Evolutionary conservation across 2,329 filamentous ascomycete species (phyloP), one percentile per base, ranked within the genome.

Genomic region (Penicillium verrucosum): DNA sequence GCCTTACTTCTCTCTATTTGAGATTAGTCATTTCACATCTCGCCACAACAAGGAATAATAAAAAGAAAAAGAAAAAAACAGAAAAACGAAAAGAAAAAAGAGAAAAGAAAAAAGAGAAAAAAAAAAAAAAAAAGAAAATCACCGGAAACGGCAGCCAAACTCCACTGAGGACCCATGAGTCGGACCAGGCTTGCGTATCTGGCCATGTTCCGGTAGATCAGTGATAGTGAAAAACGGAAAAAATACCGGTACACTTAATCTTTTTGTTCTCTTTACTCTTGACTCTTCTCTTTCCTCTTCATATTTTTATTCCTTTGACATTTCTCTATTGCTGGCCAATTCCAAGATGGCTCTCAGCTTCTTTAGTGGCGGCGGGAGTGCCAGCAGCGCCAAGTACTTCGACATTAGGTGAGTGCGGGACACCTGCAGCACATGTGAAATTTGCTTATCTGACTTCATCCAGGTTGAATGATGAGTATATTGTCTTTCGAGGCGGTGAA

Each of bases 381-480:
- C 75, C 52, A 79, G 73, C 63, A 72, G 75, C 60, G 75, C 77
- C 62, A 80, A 80, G 64, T 77, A 78, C 59, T 80, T 80, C 59
- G 77, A 80, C 67, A 79, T 80, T 61, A 74, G 76, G 76, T 78
- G 62, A 67, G 68, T 67, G 49, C 52, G 50, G 55, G 42, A 27
- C 34, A 30, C 41, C 53, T 44, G 44, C 38, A 44, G 47, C 36
- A 11, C 14, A 34, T 47, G 43, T 52, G 51, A 45, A 45, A 56
- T 44, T 44, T 21, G 43, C 42, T 23, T 16, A 56, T 42, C 67
- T 70, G 60, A 69, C 60, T 21, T 41, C 4, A 41, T 38, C 18
- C 67, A 92, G 89, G 51, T 82, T 92, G 58, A 88, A 92, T 51
- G 87, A 88, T 68, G 87, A 90, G 67, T 89, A 92, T 56, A 84